Base-by-base conservation (phyloP, 176 grass and related monocot genomes). In the Ananas comosus region DNA sequence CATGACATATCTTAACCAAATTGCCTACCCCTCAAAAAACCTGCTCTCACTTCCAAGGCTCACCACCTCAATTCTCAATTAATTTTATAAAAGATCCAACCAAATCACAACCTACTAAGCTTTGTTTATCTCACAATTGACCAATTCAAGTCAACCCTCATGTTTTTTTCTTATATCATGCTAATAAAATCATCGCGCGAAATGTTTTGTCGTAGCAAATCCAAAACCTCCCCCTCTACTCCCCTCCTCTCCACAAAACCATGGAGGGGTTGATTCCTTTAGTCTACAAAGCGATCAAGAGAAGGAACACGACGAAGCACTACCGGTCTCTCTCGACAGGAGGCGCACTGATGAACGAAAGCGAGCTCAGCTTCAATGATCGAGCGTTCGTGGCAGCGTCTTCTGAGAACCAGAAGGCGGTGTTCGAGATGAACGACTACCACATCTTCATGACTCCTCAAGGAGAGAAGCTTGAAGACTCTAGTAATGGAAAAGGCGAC, bases 201-300 rank as follows among this genome's bases (percentile, higher is more conserved):
- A 58, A 58, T 8, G 54, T 13, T 73, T 74, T 28, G 23, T 17
- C 10, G 19, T 29, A 59, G 17, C 51, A 53, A 48, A 59, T 51
- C 75, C 2, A 14, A 63, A 67, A 53, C 64, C 28, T 61, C 76
- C 19, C 33, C 2, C 12, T 17, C 54, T 11, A 12, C 21, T 49
- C 42, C 21, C n/a, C 53, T 22, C 18, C 64, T 24, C 56, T n/a
- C 49, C 22, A 25, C 18, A 27, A 11, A 70, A 74, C 24, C 50
- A 86, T 91, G 85, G 85, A 91, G 2, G 88, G 85, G 2, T 48
- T 87, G 65, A 71, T 91, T 27, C 79, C 85, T 70, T 76, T 74
- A 13, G 48, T 87, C 57, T 52, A 76, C 67, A 88, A 88, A 13
- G 66, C 79, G 2, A 49, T 91, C 17, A 91, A 78, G 79, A 88